A percentile compares a stretch with the other conserved stretches of the same genome.
Conservation (phyloP, 1,139 yeast species). For the Blastobotrys petasosporus region DNA sequence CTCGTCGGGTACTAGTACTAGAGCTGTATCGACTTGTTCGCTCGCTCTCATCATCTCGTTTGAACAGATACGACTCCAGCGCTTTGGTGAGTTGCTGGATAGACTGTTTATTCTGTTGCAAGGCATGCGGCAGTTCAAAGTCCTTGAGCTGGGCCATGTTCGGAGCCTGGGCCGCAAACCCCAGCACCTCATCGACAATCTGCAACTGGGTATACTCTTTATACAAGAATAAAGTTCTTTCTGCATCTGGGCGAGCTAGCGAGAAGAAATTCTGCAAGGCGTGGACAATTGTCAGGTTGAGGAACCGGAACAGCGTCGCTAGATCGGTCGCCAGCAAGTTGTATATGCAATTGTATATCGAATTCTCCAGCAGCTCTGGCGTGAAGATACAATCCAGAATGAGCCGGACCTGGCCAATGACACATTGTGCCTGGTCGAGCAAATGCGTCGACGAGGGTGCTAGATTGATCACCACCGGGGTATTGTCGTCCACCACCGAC, state of each 20-base stretch:
- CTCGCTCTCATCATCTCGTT: slow-evolving; percentile 5
- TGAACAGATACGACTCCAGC: slow-evolving; percentile 22
- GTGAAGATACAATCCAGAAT: slow-evolving; percentile 25
- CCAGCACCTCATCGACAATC: slow-evolving; percentile 21
- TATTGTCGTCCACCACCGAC: slow-evolving; percentile 18
- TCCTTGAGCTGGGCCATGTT: slow-evolving; percentile 18
- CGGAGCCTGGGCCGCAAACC: slow-evolving; percentile 19
- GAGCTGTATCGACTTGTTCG: no score
- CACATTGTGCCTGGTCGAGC: slow-evolving; percentile 23
- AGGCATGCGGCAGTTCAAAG: slow-evolving; percentile 21
- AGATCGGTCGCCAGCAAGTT: slow-evolving; percentile 23
- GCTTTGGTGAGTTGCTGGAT: slow-evolving; percentile 21
- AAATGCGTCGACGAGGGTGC: slow-evolving; percentile 18
- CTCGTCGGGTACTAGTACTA: no score
- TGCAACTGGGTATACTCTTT: slow-evolving; percentile 28
- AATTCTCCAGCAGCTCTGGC: slow-evolving; percentile 16
- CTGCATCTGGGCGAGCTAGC: slow-evolving; percentile 24
- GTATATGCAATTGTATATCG: slow-evolving; percentile 21
- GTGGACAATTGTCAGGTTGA: slow-evolving; percentile 21
- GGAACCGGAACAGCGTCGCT: slow-evolving; percentile 22
- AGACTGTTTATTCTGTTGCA: slow-evolving; percentile 20
- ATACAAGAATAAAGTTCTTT: slow-evolving; percentile 24
- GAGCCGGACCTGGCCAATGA: slow-evolving; percentile 21
- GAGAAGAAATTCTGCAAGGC: slow-evolving; percentile 24
- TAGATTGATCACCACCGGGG: slow-evolving; percentile 12